Percentiles rank a stretch among this genome's conserved stretches.
Conservation (phyloP, 2,329 filamentous ascomycete genomes). For the Cercospora zeae-maydis region DNA sequence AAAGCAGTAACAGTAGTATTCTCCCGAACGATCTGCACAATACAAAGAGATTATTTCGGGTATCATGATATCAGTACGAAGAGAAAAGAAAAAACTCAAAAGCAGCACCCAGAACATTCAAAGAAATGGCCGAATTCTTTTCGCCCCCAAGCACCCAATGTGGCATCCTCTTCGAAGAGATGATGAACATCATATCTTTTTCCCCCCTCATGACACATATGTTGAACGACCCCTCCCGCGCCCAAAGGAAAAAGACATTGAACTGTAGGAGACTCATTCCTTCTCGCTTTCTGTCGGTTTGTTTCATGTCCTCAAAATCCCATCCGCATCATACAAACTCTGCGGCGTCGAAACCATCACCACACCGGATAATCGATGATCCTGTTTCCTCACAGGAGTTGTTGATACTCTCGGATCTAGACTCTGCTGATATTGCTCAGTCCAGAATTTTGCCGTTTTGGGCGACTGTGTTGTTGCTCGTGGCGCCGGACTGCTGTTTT, state of each 20-base stretch:
- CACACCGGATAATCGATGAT: not conserved
- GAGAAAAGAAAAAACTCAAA: not conserved
- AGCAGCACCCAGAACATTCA: not conserved
- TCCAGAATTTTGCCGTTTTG: not conserved
- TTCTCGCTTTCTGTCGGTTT: not conserved
- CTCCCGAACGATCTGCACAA: not conserved
- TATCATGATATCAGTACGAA: not conserved
- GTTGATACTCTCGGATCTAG: slow-evolving; percentile 18
- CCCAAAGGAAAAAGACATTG: no score
- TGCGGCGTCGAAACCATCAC: slow-evolving; percentile 38
- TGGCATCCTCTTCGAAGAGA: not conserved
- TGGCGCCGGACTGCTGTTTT: not conserved
- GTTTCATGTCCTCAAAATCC: slow-evolving; percentile 33
- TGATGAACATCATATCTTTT: not conserved
- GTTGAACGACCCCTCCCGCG: no score
- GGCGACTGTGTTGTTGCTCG: not conserved
- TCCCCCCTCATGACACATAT: not conserved
- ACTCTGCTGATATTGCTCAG: not conserved
- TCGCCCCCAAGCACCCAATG: no score
- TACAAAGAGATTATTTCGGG: not conserved
- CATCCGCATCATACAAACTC: slow-evolving; percentile 47
- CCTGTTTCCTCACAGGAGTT: slow-evolving; percentile 15
- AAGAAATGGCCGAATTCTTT: not conserved
- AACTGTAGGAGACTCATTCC: no score
- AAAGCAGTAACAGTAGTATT: not conserved